Evolutionary conservation across 495 filamentous ascomycete species (phyloP).

Genomic region (Xanthoparmelia taractica): DNA sequence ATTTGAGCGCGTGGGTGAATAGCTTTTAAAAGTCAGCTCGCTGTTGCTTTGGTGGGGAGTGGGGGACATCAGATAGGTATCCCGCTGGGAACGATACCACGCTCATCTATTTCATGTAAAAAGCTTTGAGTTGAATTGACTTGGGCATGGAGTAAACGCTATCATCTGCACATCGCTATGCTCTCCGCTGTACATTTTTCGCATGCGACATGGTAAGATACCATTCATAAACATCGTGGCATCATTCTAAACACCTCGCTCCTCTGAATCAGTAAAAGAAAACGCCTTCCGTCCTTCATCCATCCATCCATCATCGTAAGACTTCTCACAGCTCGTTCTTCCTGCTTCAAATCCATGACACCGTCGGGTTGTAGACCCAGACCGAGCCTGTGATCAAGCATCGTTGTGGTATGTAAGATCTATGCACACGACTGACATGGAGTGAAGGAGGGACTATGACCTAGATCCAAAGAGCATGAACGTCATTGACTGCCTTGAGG

Average conservation of each 20-base stretch:
- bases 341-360: conserved; percentile 1
- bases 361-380: not conserved
- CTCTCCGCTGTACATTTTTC: conserved; percentile 5
- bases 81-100: not conserved
- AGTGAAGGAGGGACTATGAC: conserved; percentile 2
- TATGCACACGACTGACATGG: not conserved
- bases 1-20: conserved; percentile 29
- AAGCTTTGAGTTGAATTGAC: not conserved
- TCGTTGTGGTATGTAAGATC: not conserved
- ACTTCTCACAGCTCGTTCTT: not conserved
- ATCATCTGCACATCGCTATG: not conserved
- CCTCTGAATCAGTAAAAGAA: not conserved
- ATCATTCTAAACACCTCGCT: conserved; percentile 2
- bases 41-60: not conserved
- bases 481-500: not conserved
- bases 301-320: not conserved
- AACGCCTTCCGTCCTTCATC: not conserved
- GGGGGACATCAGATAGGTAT: no score
- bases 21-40: not conserved
- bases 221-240: conserved; percentile 14
- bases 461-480: conserved; percentile 1
- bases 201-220: conserved; percentile 3
- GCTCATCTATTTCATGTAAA: not conserved
- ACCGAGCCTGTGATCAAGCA: conserved; percentile 7
- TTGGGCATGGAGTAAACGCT: not conserved